phyloP scores from a whole-genome alignment of 352 stramenopile genomes.

The Globisporangium paddicum region DNA sequence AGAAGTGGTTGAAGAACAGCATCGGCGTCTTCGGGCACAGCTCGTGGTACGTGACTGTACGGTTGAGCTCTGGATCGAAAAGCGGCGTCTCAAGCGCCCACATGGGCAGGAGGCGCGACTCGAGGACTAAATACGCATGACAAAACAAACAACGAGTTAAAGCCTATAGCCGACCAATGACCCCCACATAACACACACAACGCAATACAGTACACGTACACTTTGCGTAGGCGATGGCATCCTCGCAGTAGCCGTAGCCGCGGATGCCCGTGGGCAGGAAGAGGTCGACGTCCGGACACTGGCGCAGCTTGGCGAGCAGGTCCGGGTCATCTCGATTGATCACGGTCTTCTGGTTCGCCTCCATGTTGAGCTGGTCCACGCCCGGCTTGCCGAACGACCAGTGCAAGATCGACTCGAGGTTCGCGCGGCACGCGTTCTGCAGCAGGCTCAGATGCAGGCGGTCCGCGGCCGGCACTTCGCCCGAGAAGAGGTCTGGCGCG shows the following conservation, averaged over 20 bases:
- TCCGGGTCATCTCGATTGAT: constrained; percentile 26
- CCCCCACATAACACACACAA: too few relatives aligned
- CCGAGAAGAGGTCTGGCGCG: not conserved
- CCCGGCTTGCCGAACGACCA: constrained; percentile 29
- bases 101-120: constrained; percentile 24
- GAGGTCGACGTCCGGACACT: constrained; percentile 59
- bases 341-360: constrained; percentile 15
- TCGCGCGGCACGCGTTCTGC: constrained; percentile 31
- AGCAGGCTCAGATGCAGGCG: constrained; percentile 45
- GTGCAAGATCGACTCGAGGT: constrained; percentile 38
- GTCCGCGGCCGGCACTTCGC: constrained; percentile 25
- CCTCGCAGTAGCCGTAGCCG: constrained; percentile 55
- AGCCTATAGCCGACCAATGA: not conserved
- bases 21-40: constrained; percentile 42
- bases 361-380: constrained; percentile 3
- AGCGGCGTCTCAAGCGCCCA: constrained; percentile 29
- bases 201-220: constrained; percentile 25
- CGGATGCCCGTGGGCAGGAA: constrained; percentile 39
- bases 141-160: not conserved
- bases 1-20: constrained; percentile 58
- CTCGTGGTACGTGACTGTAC: constrained; percentile 33
- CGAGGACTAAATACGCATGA: constrained; percentile 18
- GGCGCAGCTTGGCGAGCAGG: constrained; percentile 35
- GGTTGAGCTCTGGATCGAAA: constrained; percentile 11
- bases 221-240: constrained; percentile 53